Percentiles rank a stretch among this genome's conserved stretches.
Conservation (phyloP, 164 flowering plant genomes). For the Litsea cubeba region DNA sequence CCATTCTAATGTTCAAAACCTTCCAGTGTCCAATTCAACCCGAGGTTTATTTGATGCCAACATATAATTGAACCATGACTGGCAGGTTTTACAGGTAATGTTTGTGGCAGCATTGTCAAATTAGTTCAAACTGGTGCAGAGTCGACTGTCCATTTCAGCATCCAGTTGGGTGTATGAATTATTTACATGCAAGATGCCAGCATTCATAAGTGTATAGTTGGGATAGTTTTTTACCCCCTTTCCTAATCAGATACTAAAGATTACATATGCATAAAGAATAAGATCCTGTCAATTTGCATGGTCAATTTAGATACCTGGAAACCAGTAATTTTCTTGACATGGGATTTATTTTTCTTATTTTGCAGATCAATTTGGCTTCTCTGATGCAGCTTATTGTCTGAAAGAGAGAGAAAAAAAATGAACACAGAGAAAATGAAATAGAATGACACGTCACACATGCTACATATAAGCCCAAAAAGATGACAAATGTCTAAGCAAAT, state of each 20-base stretch:
- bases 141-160: background rate
- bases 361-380: conserved; percentile 70
- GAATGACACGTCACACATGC: background rate
- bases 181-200: too few relatives aligned
- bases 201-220: too few relatives aligned
- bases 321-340: conserved; percentile 90
- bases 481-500: conserved; percentile 1
- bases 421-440: background rate
- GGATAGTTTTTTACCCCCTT: too few relatives aligned
- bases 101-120: background rate
- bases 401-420: conserved; percentile 7
- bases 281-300: background rate
- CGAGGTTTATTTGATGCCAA: background rate
- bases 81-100: too few relatives aligned
- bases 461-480: background rate
- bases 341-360: conserved; percentile 86
- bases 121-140: background rate
- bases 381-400: conserved; percentile 80
- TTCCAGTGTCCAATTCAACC: background rate
- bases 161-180: background rate
- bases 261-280: background rate
- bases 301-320: conserved; percentile 62
- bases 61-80: background rate
- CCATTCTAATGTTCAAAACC: background rate
- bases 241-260: background rate